Percentiles rank a stretch among this genome's conserved stretches.
These are phyloP conservation scores for Sporormia fimetaria DNA, from an alignment of 495 filamentous ascomycete genomes.

Conservation along the genomic window DNA sequence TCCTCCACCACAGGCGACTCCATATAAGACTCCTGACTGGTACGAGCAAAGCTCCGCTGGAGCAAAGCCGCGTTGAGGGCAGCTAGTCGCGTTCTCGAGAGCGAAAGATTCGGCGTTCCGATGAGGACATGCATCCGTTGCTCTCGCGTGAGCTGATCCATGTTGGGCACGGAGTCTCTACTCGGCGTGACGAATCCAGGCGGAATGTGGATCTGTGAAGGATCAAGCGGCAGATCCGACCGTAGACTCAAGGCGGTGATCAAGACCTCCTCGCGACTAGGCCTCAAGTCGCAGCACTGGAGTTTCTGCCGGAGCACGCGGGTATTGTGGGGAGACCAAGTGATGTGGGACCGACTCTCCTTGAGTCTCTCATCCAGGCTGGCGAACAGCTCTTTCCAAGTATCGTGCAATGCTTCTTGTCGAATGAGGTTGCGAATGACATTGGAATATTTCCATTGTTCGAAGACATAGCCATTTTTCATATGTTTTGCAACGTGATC, in stretches of 20 bases:
- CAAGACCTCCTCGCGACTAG: slow-evolving; percentile 16
- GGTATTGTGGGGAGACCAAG: slow-evolving; percentile 20
- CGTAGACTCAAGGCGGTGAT: slow-evolving; percentile 19
- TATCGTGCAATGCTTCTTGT: slow-evolving; percentile 19
- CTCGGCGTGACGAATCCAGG: slow-evolving; percentile 20
- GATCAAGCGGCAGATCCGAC: slow-evolving; percentile 10
- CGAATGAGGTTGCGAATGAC: slow-evolving; percentile 25
- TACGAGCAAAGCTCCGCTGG: slow-evolving; percentile 3
- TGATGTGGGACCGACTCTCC: slow-evolving; percentile 18
- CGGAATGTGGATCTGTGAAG: slow-evolving; percentile 5
- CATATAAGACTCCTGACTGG: background rate
- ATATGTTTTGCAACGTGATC: slow-evolving; percentile 24
- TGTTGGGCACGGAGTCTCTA: slow-evolving; percentile 14
- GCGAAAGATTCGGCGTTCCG: slow-evolving; percentile 7
- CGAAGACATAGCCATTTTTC: slow-evolving; percentile 17
- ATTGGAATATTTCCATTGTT: slow-evolving; percentile 23
- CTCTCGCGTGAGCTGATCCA: slow-evolving; percentile 7
- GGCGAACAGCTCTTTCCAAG: slow-evolving; percentile 18
- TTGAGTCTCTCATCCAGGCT: slow-evolving; percentile 10
- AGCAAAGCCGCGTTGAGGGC: slow-evolving; percentile 12
- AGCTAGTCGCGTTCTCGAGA: slow-evolving; percentile 7
- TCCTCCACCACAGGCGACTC: slow-evolving; percentile 1
- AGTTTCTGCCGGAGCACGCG: slow-evolving; percentile 22
- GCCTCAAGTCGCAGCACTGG: slow-evolving; percentile 20
- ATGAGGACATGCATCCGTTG: slow-evolving; percentile 17